These are phyloP conservation scores for Backusella liffmaniae DNA, from an alignment of 192 early-diverging fungal genomes.

Conservation along the genomic window DNA sequence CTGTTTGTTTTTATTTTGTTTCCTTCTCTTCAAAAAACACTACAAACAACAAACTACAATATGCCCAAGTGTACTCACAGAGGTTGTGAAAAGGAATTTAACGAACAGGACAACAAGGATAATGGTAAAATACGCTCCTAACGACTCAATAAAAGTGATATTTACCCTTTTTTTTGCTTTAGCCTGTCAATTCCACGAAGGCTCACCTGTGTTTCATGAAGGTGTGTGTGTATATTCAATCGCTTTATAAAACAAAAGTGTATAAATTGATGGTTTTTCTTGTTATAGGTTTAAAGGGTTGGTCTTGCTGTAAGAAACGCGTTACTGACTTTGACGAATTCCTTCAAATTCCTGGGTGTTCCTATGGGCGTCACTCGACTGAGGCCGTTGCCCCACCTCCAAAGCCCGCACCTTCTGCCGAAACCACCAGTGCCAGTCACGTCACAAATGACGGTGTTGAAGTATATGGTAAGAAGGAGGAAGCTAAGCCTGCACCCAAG, in stretches of 20 bases:
- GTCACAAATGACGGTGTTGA: slow-evolving; percentile 37
- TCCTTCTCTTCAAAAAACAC: background rate
- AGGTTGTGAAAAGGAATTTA: slow-evolving; percentile 87
- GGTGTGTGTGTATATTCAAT: slow-evolving; percentile 59
- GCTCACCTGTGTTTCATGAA: slow-evolving; percentile 94
- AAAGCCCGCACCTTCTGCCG: slow-evolving; percentile 24
- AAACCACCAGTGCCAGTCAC: slow-evolving; percentile 25
- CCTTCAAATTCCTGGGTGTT: slow-evolving; percentile 85
- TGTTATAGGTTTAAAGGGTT: slow-evolving; percentile 68
- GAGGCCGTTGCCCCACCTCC: slow-evolving; percentile 27
- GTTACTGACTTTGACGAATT: slow-evolving; percentile 93
- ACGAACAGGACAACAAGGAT: slow-evolving; percentile 69
- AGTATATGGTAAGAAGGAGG: slow-evolving; percentile 36
- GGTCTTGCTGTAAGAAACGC: slow-evolving; percentile 91
- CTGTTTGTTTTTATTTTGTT: slow-evolving; percentile 15
- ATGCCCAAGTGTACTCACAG: slow-evolving; percentile 69
- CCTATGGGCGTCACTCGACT: slow-evolving; percentile 68
- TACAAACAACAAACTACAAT: slow-evolving; percentile 2
- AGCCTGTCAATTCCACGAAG: slow-evolving; percentile 87
- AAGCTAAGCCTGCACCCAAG: slow-evolving; percentile 25
- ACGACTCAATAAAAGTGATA: background rate
- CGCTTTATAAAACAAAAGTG: background rate
- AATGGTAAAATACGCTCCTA: slow-evolving; percentile 33
- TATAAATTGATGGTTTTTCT: background rate
- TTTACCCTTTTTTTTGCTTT: background rate